phyloP scores from a whole-genome alignment of 164 flowering plant genomes.

The Vitis rupestris region DNA sequence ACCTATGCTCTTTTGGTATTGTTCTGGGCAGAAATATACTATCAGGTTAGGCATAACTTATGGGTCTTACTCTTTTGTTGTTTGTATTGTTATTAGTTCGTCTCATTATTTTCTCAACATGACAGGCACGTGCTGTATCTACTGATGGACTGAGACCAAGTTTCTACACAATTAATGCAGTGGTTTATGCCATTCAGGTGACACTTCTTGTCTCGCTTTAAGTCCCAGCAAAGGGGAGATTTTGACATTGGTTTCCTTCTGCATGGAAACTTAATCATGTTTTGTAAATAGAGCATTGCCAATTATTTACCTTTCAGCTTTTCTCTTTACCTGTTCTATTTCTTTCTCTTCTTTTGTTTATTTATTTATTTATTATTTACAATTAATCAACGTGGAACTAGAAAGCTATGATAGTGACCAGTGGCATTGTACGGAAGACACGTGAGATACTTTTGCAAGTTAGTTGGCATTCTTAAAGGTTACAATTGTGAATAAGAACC shows the following conservation, averaged over 20 bases:
- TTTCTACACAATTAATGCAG: conserved; percentile 73
- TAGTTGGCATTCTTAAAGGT: too few relatives aligned
- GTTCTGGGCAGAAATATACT: conserved; percentile 98
- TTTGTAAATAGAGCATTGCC: background rate
- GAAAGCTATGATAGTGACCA: too few relatives aligned
- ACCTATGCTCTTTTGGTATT: conserved; percentile 89
- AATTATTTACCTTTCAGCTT: too few relatives aligned
- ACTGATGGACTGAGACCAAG: conserved; percentile 85
- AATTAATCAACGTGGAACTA: too few relatives aligned
- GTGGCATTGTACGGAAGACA: too few relatives aligned
- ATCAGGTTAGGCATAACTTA: conserved; percentile 57
- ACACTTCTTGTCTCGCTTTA: conserved; percentile 7
- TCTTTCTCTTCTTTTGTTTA: background rate
- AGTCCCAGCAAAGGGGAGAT: conserved; percentile 7
- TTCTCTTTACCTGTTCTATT: background rate
- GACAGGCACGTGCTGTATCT: conserved; percentile 87
- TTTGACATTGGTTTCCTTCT: background rate
- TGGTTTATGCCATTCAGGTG: conserved; percentile 86
- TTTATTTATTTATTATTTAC: background rate
- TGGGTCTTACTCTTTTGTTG: background rate
- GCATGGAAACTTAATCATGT: background rate
- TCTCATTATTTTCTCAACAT: conserved; percentile 3
- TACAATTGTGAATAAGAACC: too few relatives aligned
- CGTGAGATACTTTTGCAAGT: too few relatives aligned
- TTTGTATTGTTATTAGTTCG: conserved; percentile 1